Percentiles rank a stretch among this genome's conserved stretches.
Evolutionary conservation across 352 stramenopile species (phyloP).

Genomic region (Phytophthora meadii): DNA sequence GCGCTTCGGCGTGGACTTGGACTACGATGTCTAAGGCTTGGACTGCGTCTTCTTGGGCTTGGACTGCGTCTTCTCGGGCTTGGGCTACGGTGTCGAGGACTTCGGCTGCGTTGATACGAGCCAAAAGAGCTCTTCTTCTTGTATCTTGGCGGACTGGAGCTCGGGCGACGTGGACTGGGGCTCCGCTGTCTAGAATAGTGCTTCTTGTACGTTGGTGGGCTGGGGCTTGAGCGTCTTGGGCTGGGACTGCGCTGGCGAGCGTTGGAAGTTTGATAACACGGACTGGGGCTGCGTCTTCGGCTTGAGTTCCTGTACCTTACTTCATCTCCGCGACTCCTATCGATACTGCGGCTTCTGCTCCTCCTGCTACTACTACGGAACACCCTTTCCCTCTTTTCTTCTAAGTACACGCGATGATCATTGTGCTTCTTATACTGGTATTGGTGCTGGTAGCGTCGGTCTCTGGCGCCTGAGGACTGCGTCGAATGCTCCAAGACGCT

Average conservation of each 20-base stretch:
- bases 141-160: conserved; percentile 16
- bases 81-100: conserved; percentile 9
- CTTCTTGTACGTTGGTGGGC: conserved; percentile 9
- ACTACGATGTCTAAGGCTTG: conserved; percentile 11
- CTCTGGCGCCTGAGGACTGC: background rate
- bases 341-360: conserved; percentile 33
- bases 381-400: background rate
- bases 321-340: conserved; percentile 12
- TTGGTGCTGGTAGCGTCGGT: conserved; percentile 4
- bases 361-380: conserved; percentile 6
- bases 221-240: conserved; percentile 11
- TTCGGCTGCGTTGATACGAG: conserved; percentile 10
- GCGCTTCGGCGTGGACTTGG: conserved; percentile 4
- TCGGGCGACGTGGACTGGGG: conserved; percentile 11
- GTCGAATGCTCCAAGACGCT: conserved; percentile 7
- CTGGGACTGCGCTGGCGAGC: conserved; percentile 13
- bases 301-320: conserved; percentile 16
- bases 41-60: conserved; percentile 9
- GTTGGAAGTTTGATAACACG: background rate
- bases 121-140: background rate
- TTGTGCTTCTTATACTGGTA: conserved; percentile 14
- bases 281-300: conserved; percentile 14
- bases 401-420: conserved; percentile 23
- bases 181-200: conserved; percentile 7
- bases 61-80: conserved; percentile 10